Evolutionary conservation across 495 filamentous ascomycete species (phyloP), one percentile per base, ranked within the genome.

Genomic region (Aspergillus avenaceus): DNA sequence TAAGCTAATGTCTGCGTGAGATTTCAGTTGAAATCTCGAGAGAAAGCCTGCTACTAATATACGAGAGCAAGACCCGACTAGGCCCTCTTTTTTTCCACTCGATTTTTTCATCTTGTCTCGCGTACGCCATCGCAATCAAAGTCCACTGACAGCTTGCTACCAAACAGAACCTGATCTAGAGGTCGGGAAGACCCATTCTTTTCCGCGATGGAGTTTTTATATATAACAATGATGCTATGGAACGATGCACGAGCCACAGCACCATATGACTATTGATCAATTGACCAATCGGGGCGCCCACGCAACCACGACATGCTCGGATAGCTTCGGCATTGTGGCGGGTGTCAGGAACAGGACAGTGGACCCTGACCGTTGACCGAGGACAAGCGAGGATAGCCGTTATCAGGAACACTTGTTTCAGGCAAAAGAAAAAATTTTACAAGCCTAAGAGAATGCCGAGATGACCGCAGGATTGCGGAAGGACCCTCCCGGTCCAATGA

Each of bases 121-220:
- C 19, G 12, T 8, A 38, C 16, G 7, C 34, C 34, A 19, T 31
- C 26, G 27, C 13, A 23, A 13, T 21, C 0, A 45, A 12, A 29
- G 27, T 25, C 26, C 29, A 45, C 26, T 5, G 16, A 18, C 42
- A 29, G 13, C 23, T 45, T 19, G 27, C 26, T 45, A 8, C 42
- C 42, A 45, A 9, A 45, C 42, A 45, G 42, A 45, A 32, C 26
- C 42, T 31, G 42, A 45, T 22, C 4, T 32, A 9, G 12, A 26
- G 12, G 21, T 21, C 19, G 26, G 42, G 16, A 22, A 14, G 48
- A 29, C 37, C 49, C 49, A 52, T 52, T 29, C 24, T 28, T 53
- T 53, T 53, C 51, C 51, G 51, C 45, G 46, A 49, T 41, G 32
- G 23, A 41, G 34, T 18, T 14, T n/a, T 18, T 28, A 16, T 24